Conservation (phyloP, 768 basidiomycete species). For the Podaxis mareebaensis region DNA sequence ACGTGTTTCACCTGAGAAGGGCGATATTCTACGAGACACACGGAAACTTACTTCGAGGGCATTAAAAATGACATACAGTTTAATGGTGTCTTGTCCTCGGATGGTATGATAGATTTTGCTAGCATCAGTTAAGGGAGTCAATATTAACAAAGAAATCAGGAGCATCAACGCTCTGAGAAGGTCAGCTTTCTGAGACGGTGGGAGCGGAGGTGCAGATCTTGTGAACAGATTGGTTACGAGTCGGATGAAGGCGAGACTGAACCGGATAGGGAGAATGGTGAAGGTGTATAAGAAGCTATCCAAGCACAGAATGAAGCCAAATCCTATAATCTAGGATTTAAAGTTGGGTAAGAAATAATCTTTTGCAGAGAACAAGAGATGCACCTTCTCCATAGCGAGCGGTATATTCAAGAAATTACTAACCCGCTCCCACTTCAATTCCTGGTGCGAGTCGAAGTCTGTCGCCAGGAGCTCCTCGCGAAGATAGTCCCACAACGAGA, state of each 20-base stretch:
- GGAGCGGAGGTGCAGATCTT: constrained; percentile 55
- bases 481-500: constrained; percentile 92
- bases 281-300: constrained; percentile 98
- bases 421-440: constrained; percentile 94
- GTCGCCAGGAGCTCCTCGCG: constrained; percentile 86
- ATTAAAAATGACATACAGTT: constrained; percentile 98
- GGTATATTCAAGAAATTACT: constrained; percentile 95
- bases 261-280: constrained; percentile 94
- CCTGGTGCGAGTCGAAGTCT: constrained; percentile 94
- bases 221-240: constrained; percentile 52
- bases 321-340: constrained; percentile 74
- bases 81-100: constrained; percentile 97
- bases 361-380: constrained; percentile 16
- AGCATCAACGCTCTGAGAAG: constrained; percentile 82
- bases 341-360: background rate
- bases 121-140: constrained; percentile 86
- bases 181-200: constrained; percentile 91
- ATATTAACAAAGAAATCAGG: constrained; percentile 66
- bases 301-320: constrained; percentile 91
- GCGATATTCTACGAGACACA: background rate
- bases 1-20: background rate
- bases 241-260: constrained; percentile 60
- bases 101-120: constrained; percentile 99
- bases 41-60: constrained; percentile 79
- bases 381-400: constrained; percentile 90